These are phyloP conservation scores for Alternaria arborescens DNA, from an alignment of 2,329 filamentous ascomycete species.

Conservation along the genomic window DNA sequence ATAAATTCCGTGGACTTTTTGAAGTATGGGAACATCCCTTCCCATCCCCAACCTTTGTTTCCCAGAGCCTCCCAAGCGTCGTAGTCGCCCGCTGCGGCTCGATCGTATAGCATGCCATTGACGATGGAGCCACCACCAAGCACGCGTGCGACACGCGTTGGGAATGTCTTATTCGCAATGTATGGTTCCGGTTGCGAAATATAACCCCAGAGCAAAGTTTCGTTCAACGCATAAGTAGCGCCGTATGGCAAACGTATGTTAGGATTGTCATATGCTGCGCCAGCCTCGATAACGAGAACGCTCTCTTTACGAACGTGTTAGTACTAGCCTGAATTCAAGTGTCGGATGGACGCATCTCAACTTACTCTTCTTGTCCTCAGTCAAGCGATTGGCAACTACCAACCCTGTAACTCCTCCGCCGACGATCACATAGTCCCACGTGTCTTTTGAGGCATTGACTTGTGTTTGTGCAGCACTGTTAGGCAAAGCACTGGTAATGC, in stretches of 20 bases:
- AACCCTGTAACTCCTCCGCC: slow-evolving; percentile 40
- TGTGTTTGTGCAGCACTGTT: too few relatives aligned
- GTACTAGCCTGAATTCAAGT: too few relatives aligned
- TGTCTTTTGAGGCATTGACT: slow-evolving; percentile 8
- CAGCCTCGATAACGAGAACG: slow-evolving; percentile 43
- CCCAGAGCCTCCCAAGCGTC: slow-evolving; percentile 68
- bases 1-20: slow-evolving; percentile 40
- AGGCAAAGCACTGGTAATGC: too few relatives aligned
- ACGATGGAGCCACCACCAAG: slow-evolving; percentile 37
- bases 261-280: slow-evolving; percentile 32
- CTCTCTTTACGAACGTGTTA: slow-evolving; percentile 17
- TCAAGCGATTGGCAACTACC: slow-evolving; percentile 36
- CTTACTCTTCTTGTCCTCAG: slow-evolving; percentile 23
- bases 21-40: slow-evolving; percentile 51
- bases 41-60: slow-evolving; percentile 68
- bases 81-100: slow-evolving; percentile 49
- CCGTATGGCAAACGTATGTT: slow-evolving; percentile 35
- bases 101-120: slow-evolving; percentile 51
- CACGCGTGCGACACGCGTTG: slow-evolving; percentile 27
- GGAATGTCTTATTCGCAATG: slow-evolving; percentile 27
- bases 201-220: slow-evolving; percentile 30
- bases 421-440: slow-evolving; percentile 40
- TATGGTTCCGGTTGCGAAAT: slow-evolving; percentile 30
- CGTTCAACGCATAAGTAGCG: slow-evolving; percentile 32
- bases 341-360: too few relatives aligned